These are phyloP conservation scores for Neonectria faginata DNA, from an alignment of 2,329 filamentous ascomycete species.

Conservation along the genomic window DNA sequence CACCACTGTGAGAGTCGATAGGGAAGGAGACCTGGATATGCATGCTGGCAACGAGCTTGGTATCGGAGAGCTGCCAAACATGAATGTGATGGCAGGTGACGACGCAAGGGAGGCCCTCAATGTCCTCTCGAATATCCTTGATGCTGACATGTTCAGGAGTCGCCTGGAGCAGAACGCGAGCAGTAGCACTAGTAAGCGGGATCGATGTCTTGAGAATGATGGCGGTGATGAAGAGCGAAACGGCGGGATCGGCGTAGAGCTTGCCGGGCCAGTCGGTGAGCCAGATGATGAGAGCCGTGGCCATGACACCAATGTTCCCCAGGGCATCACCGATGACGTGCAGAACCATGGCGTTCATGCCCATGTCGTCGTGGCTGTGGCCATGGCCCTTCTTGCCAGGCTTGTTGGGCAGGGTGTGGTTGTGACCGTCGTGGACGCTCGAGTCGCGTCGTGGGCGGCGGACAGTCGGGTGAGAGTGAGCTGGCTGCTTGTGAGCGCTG, in stretches of 20 bases:
- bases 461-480: constrained; percentile 42
- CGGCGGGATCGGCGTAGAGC: constrained; percentile 89
- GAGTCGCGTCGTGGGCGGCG: constrained; percentile 59
- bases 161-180: constrained; percentile 91
- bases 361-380: constrained; percentile 88
- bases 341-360: constrained; percentile 88
- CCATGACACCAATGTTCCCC: constrained; percentile 87
- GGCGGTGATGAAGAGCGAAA: constrained; percentile 93
- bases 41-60: constrained; percentile 91
- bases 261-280: constrained; percentile 83
- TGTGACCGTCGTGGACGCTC: constrained; percentile 76
- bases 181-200: constrained; percentile 81
- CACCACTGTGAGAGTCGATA: constrained; percentile 81
- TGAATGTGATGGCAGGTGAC: constrained; percentile 95
- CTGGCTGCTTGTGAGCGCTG: constrained; percentile 35
- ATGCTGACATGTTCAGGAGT: constrained; percentile 90
- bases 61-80: constrained; percentile 97
- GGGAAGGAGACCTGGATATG: constrained; percentile 94
- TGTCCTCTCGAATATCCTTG: constrained; percentile 92
- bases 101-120: constrained; percentile 85
- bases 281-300: constrained; percentile 90
- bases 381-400: constrained; percentile 71
- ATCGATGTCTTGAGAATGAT: constrained; percentile 80
- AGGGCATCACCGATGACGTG: constrained; percentile 86
- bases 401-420: constrained; percentile 81